Percentiles rank a stretch among this genome's conserved stretches.
These are phyloP conservation scores for Trichosporon asahii DNA, from an alignment of 1,284 basidiomycete species.

Conservation along the genomic window DNA sequence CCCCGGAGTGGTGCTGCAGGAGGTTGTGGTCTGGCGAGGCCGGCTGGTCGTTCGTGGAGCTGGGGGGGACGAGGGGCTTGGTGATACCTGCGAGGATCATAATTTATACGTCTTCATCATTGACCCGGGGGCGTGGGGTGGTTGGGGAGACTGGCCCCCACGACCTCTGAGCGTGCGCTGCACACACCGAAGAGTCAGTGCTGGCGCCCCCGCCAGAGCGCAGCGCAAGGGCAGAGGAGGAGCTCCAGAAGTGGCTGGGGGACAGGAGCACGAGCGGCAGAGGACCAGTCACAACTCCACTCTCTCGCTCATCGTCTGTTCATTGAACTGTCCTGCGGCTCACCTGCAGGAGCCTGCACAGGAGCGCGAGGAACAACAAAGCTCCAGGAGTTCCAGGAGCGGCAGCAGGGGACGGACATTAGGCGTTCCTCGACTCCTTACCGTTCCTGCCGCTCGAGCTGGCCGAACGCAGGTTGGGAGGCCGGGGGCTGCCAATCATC, in stretches of 20 bases:
- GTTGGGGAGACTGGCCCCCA: background rate
- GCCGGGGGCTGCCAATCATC: background rate
- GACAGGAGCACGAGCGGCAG: background rate
- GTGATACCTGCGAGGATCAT: background rate
- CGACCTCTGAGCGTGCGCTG: background rate
- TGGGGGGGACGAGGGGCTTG: background rate
- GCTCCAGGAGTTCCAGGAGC: background rate
- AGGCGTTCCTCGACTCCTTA: background rate
- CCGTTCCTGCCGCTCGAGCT: background rate
- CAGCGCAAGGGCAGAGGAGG: background rate
- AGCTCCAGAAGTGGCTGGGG: background rate
- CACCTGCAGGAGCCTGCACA: background rate
- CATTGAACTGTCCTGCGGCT: background rate
- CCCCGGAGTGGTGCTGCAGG: background rate
- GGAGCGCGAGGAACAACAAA: background rate
- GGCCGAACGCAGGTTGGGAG: background rate
- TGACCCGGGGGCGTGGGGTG: background rate
- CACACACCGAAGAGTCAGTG: conserved; percentile 1
- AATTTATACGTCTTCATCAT: background rate
- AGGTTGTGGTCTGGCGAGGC: background rate
- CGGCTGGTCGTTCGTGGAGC: background rate
- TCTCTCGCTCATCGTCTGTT: background rate
- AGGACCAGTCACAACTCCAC: background rate
- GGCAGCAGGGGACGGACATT: background rate
- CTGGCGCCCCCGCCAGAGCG: background rate